Base-by-base conservation (phyloP, 345 rosid species). In the Kernera saxatilis region DNA sequence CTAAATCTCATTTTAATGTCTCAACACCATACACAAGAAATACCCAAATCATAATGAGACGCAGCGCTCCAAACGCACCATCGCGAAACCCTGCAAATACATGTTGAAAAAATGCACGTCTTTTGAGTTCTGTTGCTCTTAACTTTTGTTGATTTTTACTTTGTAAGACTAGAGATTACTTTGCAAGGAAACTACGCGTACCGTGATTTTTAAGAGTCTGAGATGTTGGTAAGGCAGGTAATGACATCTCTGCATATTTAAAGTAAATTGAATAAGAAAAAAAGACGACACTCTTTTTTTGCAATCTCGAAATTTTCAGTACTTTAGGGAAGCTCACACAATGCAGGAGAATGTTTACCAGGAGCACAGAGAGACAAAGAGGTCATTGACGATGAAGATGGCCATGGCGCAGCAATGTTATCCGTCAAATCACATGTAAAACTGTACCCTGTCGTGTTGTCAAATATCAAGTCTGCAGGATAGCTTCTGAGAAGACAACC, bases 351-450 rank as follows among this genome's bases (percentile, higher is more conserved):
- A 43, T 63, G 49, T 30, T 69, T 81, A 93, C 97, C 99, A 32
- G 97, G 96, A 60, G 99, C 96, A 80, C 99, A 94, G 13, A 94
- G 87, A 36, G 99, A 91, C 76, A 89, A 29, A 25, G 97, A 82
- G 67, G 97, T 78, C 80, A 89, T 69, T 56, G 96, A 85, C 17
- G 97, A 85, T 12, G 98, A 91, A 45, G 85, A 79, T 55, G 99
- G 99, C 99, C 99, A 94, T 35, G 99, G 99, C 41, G 99, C 99
- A 15, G 80, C 96, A 54, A 89, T 91, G 77, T 94, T 94, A 78
- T 94, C 99, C 35, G 88, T 86, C 80, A 94, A 78, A 81, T 94
- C 99, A 58, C 97, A 94, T n/a, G 93, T 86, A 82, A 94, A 88
- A 72, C 96, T 88, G 82, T 80, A 86, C 49, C 97, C 99, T 21